Evolutionary conservation across 345 rosid genomes (phyloP), one percentile per base, ranked within the genome.

Genomic region (Noccaea bulbosa): DNA sequence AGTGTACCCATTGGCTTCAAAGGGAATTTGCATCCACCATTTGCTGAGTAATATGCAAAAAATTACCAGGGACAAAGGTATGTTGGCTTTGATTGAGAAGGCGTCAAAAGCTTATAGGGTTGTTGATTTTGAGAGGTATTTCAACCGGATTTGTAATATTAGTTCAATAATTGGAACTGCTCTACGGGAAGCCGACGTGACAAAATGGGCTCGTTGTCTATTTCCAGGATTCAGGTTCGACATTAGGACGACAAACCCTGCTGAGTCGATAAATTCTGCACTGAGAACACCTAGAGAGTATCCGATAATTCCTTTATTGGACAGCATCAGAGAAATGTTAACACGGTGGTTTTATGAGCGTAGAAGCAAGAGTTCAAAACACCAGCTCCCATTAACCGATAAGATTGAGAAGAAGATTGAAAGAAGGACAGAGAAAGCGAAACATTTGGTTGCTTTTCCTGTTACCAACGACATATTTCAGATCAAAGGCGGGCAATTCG

Each of bases 301-400:
- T 40, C 44, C 44, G 5, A 9, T 40, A 0, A 40, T 40, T 40
- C 44, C n/a, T 40, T 40, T 40, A 14, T 4, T 40, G 14, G 44
- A 40, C 44, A 40, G 44, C 12, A 40, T 40, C 14, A 40, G 12
- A 7, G 10, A 38, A 38, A 38, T 38, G 41, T 8, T 38, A 2
- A 38, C 41, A 38, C 41, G 41, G 41, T 40, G 40, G 66, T 62
- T 62, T 62, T 44, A 4, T 10, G 39, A 44, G 4, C 24, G 9
- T 5, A 14, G 5, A 22, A 17, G 2, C 3, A 2, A 0, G 8
- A 67, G 43, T 33, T 14, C 8, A 5, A 67, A 67, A 6, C 40
- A 66, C 1, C 10, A 6, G 0, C 1, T 40, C 11, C 62, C 52
- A 6, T 11, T 51, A 39, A 38, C 70, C 3, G 2, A 0, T 22